Base-by-base conservation (phyloP, 2,329 filamentous ascomycete genomes). In the Ophiocordyceps camponoti-leonardi region DNA sequence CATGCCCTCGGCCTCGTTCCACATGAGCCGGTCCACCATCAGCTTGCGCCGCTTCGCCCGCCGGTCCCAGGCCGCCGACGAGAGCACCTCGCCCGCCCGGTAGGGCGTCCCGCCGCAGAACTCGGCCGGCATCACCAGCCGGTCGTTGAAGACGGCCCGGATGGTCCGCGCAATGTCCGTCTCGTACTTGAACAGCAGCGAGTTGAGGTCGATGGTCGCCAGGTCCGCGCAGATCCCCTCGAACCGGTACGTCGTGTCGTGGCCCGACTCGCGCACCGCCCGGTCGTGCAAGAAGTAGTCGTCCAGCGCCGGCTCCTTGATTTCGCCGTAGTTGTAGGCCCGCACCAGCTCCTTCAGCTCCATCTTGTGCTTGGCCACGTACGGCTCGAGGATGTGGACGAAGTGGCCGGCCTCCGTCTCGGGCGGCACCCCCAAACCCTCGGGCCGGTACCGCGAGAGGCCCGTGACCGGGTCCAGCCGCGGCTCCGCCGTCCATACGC, bases 241-340 rank as follows among this genome's bases (percentile, higher is more conserved):
- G 19, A 98, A 72, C 18, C 92, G 85, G 64, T 96, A 96, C 16
- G 85, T 85, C 2, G 92, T 98, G 60, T 98, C 92, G 62, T 98
- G 92, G 13, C 92, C 92, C 18, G 90, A 95, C 63, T 98, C 92
- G 52, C 92, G 82, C 31, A 96, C 88, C 2, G 90, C 88, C 48
- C 92, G 83, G 60, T 98, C 92, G 61, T 98, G 92, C 58, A 94
- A 67, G 66, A 96, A 96, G 65, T 96, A 98, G 42, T 88, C 79
- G 57, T 98, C 92, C 14, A 98, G 71, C 50, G 94, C 86, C 0
- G 88, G 87, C 65, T 96, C 90, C 42, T 71, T 62, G 23, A 98
- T 74, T 44, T 76, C 61, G 19, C 81, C 77, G 49, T 79, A 62
- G 61, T 96, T 96, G 71, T 98, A 98, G 1, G 84, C 86, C 30